Evolutionary conservation across 306 rosid species (phyloP).

Genomic region (Lathyrus oleraceus): DNA sequence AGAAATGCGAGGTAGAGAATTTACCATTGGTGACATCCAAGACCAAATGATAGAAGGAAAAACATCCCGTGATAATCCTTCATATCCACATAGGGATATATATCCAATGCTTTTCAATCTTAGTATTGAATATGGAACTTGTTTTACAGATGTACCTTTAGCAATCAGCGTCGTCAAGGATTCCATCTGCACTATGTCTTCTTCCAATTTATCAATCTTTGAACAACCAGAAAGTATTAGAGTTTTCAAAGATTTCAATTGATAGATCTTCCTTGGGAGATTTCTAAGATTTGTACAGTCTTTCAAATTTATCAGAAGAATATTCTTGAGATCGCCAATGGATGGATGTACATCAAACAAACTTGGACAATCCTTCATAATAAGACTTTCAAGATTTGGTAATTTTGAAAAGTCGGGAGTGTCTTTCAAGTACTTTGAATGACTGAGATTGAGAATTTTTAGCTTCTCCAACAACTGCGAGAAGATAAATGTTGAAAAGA

Average conservation of each 20-base stretch:
- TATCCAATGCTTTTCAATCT: not conserved
- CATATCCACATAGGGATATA: not conserved
- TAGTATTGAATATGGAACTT: no score
- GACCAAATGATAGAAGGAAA: constrained; percentile 36
- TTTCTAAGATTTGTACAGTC: constrained; percentile 3
- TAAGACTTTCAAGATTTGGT: not conserved
- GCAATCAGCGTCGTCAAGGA: not conserved
- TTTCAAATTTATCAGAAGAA: constrained; percentile 21
- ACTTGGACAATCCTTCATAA: not conserved
- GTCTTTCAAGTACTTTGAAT: not conserved
- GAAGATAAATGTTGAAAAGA: not conserved
- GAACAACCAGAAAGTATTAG: not conserved
- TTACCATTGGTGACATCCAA: constrained; percentile 32
- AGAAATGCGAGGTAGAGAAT: not conserved
- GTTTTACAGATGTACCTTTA: no score
- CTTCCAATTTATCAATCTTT: not conserved
- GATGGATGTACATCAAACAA: constrained; percentile 31
- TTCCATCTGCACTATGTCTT: not conserved
- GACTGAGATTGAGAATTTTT: constrained; percentile 39
- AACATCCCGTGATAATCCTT: not conserved
- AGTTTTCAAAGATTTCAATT: not conserved
- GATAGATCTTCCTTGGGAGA: not conserved
- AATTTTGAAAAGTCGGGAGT: constrained; percentile 38
- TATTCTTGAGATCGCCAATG: not conserved
- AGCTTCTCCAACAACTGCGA: constrained; percentile 19